Evolutionary conservation across 1,284 basidiomycete genomes (phyloP).

Genomic region (Bondarzewia mesenterica): DNA sequence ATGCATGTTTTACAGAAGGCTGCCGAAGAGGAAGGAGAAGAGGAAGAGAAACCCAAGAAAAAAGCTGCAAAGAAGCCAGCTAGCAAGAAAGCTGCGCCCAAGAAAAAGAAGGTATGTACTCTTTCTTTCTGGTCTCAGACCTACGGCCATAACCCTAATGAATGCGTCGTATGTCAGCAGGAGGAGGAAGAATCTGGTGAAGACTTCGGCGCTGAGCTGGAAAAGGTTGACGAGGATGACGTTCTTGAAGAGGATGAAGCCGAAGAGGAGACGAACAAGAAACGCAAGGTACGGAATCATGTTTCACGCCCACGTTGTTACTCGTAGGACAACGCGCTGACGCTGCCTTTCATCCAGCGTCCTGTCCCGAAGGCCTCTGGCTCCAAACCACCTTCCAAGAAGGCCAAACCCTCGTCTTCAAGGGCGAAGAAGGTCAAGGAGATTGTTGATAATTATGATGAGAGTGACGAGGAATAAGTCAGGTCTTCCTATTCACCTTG

Average conservation of each 20-base stretch:
- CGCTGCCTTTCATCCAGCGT: slow-evolving; percentile 6
- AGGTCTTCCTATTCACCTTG: neutral
- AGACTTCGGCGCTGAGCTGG: slow-evolving; percentile 27
- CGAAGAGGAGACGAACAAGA: slow-evolving; percentile 23
- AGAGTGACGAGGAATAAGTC: slow-evolving; percentile 20
- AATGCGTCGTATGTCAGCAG: neutral
- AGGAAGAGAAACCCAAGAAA: slow-evolving; percentile 29
- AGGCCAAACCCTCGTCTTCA: slow-evolving; percentile 11
- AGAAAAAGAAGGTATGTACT: slow-evolving; percentile 21
- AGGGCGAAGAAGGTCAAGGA: slow-evolving; percentile 15
- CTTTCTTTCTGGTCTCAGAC: neutral
- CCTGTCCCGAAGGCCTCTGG: slow-evolving; percentile 9
- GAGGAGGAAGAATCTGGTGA: slow-evolving; percentile 24
- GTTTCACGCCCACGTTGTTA: too few relatives aligned
- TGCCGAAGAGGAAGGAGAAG: slow-evolving; percentile 25
- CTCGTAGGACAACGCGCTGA: too few relatives aligned
- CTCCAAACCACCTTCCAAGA: slow-evolving; percentile 13
- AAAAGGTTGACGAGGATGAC: slow-evolving; percentile 24
- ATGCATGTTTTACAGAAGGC: slow-evolving; percentile 16
- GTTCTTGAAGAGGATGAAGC: slow-evolving; percentile 23
- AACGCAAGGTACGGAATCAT: slow-evolving; percentile 25
- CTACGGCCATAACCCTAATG: neutral
- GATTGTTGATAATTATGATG: slow-evolving; percentile 11
- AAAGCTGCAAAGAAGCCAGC: slow-evolving; percentile 20
- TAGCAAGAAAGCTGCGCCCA: slow-evolving; percentile 20